Evolutionary conservation across 352 stramenopile species (phyloP).

Genomic region (Phytophthora colocasiae): DNA sequence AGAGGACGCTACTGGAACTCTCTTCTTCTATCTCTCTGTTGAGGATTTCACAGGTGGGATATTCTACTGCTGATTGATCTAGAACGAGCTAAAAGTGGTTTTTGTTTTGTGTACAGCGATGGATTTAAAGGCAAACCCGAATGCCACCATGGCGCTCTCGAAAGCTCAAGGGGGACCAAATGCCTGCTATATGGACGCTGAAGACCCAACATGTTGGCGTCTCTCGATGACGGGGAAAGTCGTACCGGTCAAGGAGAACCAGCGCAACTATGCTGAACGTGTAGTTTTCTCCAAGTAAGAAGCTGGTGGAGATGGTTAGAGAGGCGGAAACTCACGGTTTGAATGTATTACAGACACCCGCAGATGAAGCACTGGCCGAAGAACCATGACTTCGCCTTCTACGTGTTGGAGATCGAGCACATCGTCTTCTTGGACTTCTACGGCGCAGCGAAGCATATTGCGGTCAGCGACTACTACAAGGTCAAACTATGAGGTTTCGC

Average conservation of each 20-base stretch:
- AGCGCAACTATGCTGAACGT: slow-evolving; percentile 50
- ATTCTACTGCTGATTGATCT: not conserved
- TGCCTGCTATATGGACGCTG: slow-evolving; percentile 64
- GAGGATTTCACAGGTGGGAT: slow-evolving; percentile 43
- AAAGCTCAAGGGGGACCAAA: slow-evolving; percentile 53
- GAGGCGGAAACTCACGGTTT: not conserved
- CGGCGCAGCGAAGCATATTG: slow-evolving; percentile 65
- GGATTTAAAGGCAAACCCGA: slow-evolving; percentile 58
- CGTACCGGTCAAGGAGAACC: slow-evolving; percentile 37
- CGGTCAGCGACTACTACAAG: slow-evolving; percentile 64
- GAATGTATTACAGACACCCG: slow-evolving; percentile 47
- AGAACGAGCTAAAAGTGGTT: not conserved
- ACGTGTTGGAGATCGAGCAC: slow-evolving; percentile 63
- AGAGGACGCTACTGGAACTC: slow-evolving; percentile 56
- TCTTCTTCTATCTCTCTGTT: slow-evolving; percentile 75
- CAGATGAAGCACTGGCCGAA: slow-evolving; percentile 75
- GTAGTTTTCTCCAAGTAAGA: slow-evolving; percentile 66
- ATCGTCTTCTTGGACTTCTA: slow-evolving; percentile 81
- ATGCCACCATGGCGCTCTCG: slow-evolving; percentile 62
- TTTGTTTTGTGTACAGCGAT: slow-evolving; percentile 27
- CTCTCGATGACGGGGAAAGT: slow-evolving; percentile 61
- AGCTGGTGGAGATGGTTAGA: not conserved
- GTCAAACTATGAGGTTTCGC: slow-evolving; percentile 39
- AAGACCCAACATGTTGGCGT: slow-evolving; percentile 79
- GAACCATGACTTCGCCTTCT: slow-evolving; percentile 57